Evolutionary conservation across 2,329 filamentous ascomycete genomes (phyloP).

Genomic region (Aspergillus floridensis): DNA sequence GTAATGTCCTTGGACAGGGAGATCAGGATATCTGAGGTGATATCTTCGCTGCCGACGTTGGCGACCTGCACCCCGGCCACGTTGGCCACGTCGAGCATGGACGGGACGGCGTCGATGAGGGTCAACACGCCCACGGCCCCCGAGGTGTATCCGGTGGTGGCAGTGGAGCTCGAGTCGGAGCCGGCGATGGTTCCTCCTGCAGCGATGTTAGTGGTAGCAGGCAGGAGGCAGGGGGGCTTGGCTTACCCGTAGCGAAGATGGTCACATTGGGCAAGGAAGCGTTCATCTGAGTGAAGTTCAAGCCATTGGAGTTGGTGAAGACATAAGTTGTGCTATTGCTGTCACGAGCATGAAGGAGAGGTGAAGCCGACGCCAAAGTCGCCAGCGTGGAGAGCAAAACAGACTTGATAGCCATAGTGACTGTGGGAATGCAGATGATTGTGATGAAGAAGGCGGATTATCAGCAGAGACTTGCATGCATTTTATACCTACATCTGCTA

Average conservation of each 20-base stretch:
- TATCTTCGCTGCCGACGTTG: slow-evolving; percentile 28
- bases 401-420: slow-evolving; percentile 16
- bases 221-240: too few species aligned
- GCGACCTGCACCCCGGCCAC: slow-evolving; percentile 27
- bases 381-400: slow-evolving; percentile 20
- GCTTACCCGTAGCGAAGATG: slow-evolving; percentile 23
- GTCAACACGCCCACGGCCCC: slow-evolving; percentile 23
- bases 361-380: slow-evolving; percentile 21
- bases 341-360: slow-evolving; percentile 20
- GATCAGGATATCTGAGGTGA: slow-evolving; percentile 25
- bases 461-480: neutral
- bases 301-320: slow-evolving; percentile 25
- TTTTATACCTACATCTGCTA: neutral
- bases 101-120: slow-evolving; percentile 26
- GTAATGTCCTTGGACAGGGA: slow-evolving; percentile 22
- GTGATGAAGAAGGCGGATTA: neutral
- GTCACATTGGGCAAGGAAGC: slow-evolving; percentile 26
- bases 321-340: slow-evolving; percentile 19
- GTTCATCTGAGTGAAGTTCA: slow-evolving; percentile 29
- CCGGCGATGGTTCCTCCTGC: slow-evolving; percentile 28
- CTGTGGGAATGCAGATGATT: neutral
- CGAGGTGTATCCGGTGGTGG: slow-evolving; percentile 27
- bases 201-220: neutral
- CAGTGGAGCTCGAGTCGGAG: slow-evolving; percentile 24
- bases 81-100: slow-evolving; percentile 27